Base-by-base conservation (phyloP, 2,329 filamentous ascomycete species). In the Pleoardoris graminearum region DNA sequence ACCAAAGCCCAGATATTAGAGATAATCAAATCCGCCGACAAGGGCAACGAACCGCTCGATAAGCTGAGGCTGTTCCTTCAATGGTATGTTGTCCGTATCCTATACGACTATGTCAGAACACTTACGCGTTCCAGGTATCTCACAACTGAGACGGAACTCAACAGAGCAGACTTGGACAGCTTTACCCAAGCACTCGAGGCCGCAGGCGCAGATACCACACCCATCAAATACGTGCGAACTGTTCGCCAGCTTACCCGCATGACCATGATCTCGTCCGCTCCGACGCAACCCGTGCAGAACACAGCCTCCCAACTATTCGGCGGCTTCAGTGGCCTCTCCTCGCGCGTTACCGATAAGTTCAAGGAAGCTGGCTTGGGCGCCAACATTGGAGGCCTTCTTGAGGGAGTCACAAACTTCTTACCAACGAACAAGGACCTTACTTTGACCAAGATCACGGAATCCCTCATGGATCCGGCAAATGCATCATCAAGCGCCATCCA, bases 341-440 rank as follows among this genome's bases (percentile, higher is more conserved):
- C 89, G 37, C 89, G 93, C 33, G 85, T 99, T 4, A 97, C 94
- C 7, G 92, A 97, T 74, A 89, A 91, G 21, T 88, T 99, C 70
- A 95, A 96, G 70, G 93, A 96, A 60, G 91, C 91, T 27, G 90
- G 95, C 16, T 85, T 93, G 1, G 83, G 85, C 43, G 84, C 87
- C 48, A 97, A 97, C 71, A 90, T 99, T 67, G 94, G 97, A 73
- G 93, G 89, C 25, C 84, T 99, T 37, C 92, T 97, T 57, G 93
- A 91, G 5, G 93, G 93, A 37, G 93, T 99, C 68, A 99, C 97
- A 77, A 97, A 96, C 75, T 96, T 99, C 76, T 79, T 99, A n/a
- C 94, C 95, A 0, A 90, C 86, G 12, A 95, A 99, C 76, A 91
- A 92, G 65, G 95, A 99, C 69, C 83, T 97, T 8, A 97, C 94